phyloP scores from a whole-genome alignment of 106 monocot species.

The Acorus calamus region DNA sequence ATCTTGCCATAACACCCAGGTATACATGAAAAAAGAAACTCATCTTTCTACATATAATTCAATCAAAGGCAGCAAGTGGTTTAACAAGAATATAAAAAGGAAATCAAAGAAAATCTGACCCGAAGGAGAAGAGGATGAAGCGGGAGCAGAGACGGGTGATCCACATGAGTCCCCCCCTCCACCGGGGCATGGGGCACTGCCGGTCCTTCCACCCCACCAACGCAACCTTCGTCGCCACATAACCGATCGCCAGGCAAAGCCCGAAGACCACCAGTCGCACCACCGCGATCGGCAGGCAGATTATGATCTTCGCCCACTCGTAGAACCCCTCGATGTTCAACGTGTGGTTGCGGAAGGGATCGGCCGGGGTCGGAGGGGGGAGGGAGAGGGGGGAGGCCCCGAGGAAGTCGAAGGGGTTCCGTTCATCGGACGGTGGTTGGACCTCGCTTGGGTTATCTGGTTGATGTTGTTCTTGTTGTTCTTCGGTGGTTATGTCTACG shows the following conservation, averaged over 20 bases:
- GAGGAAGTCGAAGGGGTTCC: slow-evolving; percentile 59
- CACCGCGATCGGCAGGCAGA: slow-evolving; percentile 41
- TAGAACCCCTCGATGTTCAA: slow-evolving; percentile 36
- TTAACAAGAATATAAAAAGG: neutral
- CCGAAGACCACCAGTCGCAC: slow-evolving; percentile 60
- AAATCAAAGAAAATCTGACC: slow-evolving; percentile 18
- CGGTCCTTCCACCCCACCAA: slow-evolving; percentile 69
- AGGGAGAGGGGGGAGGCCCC: slow-evolving; percentile 20
- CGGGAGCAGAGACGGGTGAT: slow-evolving; percentile 65
- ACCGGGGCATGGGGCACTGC: slow-evolving; percentile 61
- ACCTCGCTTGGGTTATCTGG: no score
- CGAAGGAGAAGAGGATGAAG: slow-evolving; percentile 83
- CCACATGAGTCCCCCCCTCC: slow-evolving; percentile 81
- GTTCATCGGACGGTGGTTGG: neutral
- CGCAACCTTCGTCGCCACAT: slow-evolving; percentile 53
- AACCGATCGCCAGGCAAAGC: slow-evolving; percentile 54
- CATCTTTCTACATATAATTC: neutral
- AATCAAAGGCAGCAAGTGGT: neutral
- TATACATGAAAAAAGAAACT: neutral
- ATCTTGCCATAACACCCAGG: no score
- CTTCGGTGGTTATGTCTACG: no score
- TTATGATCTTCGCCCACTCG: slow-evolving; percentile 47
- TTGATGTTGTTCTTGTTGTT: no score
- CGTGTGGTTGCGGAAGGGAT: slow-evolving; percentile 88
- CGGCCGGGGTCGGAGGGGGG: slow-evolving; percentile 27